Base-by-base conservation (phyloP, 2,329 filamentous ascomycete genomes). In the Purpureocillium lavendulum region DNA sequence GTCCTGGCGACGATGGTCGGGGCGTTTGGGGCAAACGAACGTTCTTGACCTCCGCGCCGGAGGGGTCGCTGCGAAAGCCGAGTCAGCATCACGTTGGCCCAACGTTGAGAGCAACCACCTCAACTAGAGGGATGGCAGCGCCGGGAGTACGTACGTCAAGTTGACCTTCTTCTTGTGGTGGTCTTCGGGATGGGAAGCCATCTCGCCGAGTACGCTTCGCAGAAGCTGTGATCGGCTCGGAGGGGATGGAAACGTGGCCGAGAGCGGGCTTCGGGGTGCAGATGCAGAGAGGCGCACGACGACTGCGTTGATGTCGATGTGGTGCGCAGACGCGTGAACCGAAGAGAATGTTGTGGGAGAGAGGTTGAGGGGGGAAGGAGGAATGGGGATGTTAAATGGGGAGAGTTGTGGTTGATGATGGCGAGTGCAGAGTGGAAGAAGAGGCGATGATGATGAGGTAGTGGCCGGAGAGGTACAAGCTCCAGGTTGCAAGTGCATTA, bases 21-120 rank as follows among this genome's bases (percentile, higher is more conserved):
- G 15, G 34, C 11, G 36, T 47, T 33, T 43, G 35, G 48, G 48
- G 49, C 46, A 39, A 50, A 66, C 77, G 60, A 75, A 94, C 87
- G 50, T 86, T 76, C 71, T 85, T 92, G 67, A 80, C 77, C 62
- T 94, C 87, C 48, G 85, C 82, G 62, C 89, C 89, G 45, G 89
- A 95, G 61, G 85, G 73, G 67, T 96, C 88, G 69, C 88, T 95
- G 52, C 40, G 53, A 32, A 35, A 42, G 40, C 15, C 17, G 26
- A 36, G 62, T 73, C 53, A 73, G 68, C 30, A 30, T 26, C 29
- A 28, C 36, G 18, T 24, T 14, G 10, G 17, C 11, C 29, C 21
- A 10, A 26, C 21, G 21, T 5, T 26, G 21, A 5, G 21, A 26
- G 21, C 6, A 6, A 10, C 21, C 6, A 10, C 21, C 21, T 5